These are phyloP conservation scores for Toxoplasma gondii DNA, from an alignment of 169 alveolate species.

Conservation along the genomic window DNA sequence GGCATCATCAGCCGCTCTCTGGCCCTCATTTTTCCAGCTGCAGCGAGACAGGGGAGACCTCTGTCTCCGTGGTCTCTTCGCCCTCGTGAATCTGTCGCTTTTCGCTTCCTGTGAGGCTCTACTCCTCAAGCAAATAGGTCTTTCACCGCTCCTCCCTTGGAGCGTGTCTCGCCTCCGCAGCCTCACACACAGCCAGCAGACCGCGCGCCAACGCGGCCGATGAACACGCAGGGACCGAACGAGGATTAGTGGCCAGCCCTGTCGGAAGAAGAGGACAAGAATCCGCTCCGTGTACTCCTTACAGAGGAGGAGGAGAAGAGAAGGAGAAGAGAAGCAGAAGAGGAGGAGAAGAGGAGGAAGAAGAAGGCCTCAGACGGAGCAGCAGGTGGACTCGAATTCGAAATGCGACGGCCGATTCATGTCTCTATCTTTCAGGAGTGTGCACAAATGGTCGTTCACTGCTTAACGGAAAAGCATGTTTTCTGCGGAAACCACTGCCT, in stretches of 20 bases:
- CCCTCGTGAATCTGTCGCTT: not conserved
- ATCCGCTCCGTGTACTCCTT: not conserved
- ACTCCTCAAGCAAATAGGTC: not conserved
- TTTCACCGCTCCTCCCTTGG: not conserved
- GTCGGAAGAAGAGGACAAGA: not conserved
- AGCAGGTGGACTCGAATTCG: too few relatives aligned
- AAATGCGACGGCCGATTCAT: too few relatives aligned
- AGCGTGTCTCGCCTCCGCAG: not conserved
- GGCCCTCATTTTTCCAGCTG: not conserved
- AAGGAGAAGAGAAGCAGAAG: too few relatives aligned
- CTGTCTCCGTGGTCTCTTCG: not conserved
- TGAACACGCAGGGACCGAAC: not conserved
- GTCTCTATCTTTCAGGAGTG: too few relatives aligned
- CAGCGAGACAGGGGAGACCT: not conserved
- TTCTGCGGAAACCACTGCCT: too few relatives aligned
- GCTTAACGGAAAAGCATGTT: too few relatives aligned
- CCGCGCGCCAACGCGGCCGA: not conserved
- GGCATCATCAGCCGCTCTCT: not conserved
- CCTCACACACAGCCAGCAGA: not conserved
- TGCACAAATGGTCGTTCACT: too few relatives aligned
- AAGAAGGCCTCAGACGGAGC: too few relatives aligned
- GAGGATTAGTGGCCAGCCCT: not conserved
- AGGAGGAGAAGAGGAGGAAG: too few relatives aligned
- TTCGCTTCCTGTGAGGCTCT: not conserved
- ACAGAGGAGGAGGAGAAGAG: too few relatives aligned